These are phyloP conservation scores for Komagataella populi DNA, from an alignment of 805 yeast species.

Conservation along the genomic window DNA sequence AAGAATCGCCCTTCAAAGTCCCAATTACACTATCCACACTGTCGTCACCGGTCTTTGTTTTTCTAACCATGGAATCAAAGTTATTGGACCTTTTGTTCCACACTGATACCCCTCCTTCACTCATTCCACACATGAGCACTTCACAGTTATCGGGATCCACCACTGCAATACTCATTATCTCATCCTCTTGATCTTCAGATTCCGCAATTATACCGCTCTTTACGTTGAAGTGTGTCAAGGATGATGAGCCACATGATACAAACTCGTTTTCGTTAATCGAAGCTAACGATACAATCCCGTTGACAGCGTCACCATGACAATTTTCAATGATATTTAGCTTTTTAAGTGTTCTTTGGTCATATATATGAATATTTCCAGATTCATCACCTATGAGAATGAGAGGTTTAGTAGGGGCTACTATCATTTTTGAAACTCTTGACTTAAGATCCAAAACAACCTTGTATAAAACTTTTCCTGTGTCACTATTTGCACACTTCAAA, in stretches of 20 bases:
- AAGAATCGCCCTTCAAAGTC: slow-evolving; percentile 37
- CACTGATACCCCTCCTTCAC: slow-evolving; percentile 76
- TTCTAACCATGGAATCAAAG: slow-evolving; percentile 62
- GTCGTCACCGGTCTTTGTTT: slow-evolving; percentile 55
- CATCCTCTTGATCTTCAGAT: slow-evolving; percentile 91
- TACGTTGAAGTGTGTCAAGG: slow-evolving; percentile 64
- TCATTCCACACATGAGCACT: slow-evolving; percentile 70
- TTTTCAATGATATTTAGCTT: slow-evolving; percentile 31
- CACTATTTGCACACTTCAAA: slow-evolving; percentile 57
- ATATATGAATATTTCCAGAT: slow-evolving; percentile 49
- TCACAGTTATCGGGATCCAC: slow-evolving; percentile 51
- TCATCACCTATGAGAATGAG: slow-evolving; percentile 55
- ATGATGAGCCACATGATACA: slow-evolving; percentile 71
- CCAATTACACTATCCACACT: slow-evolving; percentile 62
- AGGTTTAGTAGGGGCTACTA: slow-evolving; percentile 30
- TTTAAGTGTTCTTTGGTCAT: slow-evolving; percentile 43
- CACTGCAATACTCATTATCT: slow-evolving; percentile 62
- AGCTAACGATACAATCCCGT: slow-evolving; percentile 57
- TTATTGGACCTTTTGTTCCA: slow-evolving; percentile 70
- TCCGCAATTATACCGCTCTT: slow-evolving; percentile 52
- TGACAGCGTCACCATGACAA: slow-evolving; percentile 69
- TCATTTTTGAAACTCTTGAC: slow-evolving; percentile 23
- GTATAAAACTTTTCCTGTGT: slow-evolving; percentile 62
- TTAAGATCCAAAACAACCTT: slow-evolving; percentile 20
- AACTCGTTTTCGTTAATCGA: slow-evolving; percentile 67